phyloP scores from a whole-genome alignment of 2,329 filamentous ascomycete genomes.

The Epichloe scottii region DNA sequence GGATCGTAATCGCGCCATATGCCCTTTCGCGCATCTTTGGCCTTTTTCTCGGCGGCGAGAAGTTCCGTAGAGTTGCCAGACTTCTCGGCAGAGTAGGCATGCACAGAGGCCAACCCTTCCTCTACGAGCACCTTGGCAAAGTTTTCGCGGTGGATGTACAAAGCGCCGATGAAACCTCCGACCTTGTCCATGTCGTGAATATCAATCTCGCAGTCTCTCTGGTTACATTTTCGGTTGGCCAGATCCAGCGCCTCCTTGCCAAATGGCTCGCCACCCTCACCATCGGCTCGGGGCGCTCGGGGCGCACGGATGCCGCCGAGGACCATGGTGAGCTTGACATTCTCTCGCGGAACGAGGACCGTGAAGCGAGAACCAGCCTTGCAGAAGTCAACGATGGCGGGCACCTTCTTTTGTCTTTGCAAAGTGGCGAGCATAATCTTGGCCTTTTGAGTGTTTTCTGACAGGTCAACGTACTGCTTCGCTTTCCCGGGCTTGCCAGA shows the following conservation, averaged over 20 bases:
- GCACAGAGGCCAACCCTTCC: conserved; percentile 84
- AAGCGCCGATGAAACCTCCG: conserved; percentile 89
- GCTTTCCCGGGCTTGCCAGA: conserved; percentile 74
- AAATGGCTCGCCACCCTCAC: conserved; percentile 79
- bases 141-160: conserved; percentile 90
- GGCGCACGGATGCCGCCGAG: conserved; percentile 87
- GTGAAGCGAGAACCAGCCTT: conserved; percentile 95
- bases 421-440: conserved; percentile 85
- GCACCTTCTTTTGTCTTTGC: conserved; percentile 82
- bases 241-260: conserved; percentile 91
- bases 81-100: conserved; percentile 92
- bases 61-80: conserved; percentile 81
- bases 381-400: conserved; percentile 91
- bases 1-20: conserved; percentile 94
- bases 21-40: conserved; percentile 79
- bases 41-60: conserved; percentile 73
- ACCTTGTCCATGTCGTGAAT: conserved; percentile 92
- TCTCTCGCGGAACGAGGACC: conserved; percentile 80
- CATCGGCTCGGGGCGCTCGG: conserved; percentile 63
- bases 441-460: conserved; percentile 85
- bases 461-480: conserved; percentile 78
- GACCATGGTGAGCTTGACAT: conserved; percentile 88
- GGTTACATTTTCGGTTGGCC: conserved; percentile 75
- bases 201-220: conserved; percentile 92
- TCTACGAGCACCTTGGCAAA: conserved; percentile 89